These are phyloP conservation scores for Linnemannia zychae DNA, from an alignment of 192 early-diverging fungal species.

Conservation along the genomic window DNA sequence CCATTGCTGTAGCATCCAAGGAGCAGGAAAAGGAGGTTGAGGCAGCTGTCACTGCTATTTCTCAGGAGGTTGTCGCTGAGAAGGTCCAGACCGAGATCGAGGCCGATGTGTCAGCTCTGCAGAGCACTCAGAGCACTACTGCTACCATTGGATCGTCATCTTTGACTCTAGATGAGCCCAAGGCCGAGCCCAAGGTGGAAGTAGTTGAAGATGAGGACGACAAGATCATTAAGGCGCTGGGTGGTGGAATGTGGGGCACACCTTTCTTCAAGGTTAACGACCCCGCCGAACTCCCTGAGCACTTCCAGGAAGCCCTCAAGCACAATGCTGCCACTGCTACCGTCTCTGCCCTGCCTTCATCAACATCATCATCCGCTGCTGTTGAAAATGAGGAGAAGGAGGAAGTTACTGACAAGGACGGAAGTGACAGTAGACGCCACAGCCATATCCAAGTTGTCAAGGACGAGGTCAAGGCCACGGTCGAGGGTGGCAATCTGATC, in stretches of 20 bases:
- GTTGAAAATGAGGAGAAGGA: not conserved
- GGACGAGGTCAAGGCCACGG: conserved; percentile 7
- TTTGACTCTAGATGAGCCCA: not conserved
- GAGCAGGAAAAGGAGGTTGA: not conserved
- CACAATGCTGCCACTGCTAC: not conserved
- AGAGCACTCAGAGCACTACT: not conserved
- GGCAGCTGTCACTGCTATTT: not conserved
- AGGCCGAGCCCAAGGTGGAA: conserved; percentile 4
- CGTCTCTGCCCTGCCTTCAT: not conserved
- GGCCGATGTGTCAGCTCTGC: not conserved
- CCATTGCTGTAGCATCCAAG: not conserved
- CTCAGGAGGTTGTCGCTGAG: not conserved
- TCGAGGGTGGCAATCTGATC: conserved; percentile 12
- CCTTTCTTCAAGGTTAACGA: conserved; percentile 48
- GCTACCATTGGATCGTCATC: not conserved
- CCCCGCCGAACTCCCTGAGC: conserved; percentile 16
- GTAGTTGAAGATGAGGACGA: conserved; percentile 41
- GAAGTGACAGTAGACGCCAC: not conserved
- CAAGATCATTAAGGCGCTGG: conserved; percentile 31
- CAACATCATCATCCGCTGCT: not conserved
- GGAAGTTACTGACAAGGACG: not conserved
- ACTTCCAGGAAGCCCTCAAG: conserved; percentile 22
- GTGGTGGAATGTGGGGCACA: conserved; percentile 41
- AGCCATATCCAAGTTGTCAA: conserved; percentile 8
- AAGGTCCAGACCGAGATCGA: not conserved